Evolutionary conservation across 768 basidiomycete species (phyloP), one percentile per base, ranked within the genome.

Genomic region (Mycena indigotica): DNA sequence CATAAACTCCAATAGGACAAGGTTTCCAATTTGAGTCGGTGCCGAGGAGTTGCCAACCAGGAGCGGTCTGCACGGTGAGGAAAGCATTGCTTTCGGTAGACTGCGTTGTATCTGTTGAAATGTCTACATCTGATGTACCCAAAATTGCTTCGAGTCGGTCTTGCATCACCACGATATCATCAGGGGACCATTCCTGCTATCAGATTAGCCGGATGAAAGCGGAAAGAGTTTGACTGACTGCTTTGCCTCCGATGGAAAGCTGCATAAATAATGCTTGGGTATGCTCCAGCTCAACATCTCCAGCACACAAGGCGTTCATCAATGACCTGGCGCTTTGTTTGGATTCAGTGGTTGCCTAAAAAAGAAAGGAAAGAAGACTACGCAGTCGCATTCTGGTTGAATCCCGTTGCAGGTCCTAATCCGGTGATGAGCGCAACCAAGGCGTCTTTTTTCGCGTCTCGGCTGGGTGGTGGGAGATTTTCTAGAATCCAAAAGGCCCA

Each of bases 401-500:
- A 50, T 15, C 65, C 61, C n/a, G 53, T 58, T 52, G 65, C 66
- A 13, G 80, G 81, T 3, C 81, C 79, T 16, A 87, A 69, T 3
- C 75, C 74, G 17, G 78, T 80, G 51, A 86, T 71, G 3, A 91
- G 65, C 23, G 69, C 66, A 13, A 77, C 64, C 24, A 84, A 69
- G 1, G 76, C 66, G 39, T 84, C 78, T 54, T 75, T 82, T 56
- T 73, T 75, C 28, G 85, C 55, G 55, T 82, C 75, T n/a, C 55
- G 50, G 12, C 68, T 65, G 21, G 67, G 68, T 17, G 59, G 65
- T 8, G 71, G 71, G 72, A 73, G 79, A 13, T 66, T 72, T 32
- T 80, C 75, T 24, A 81, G 68, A 28, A 77, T 74, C 90, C 91
- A 93, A 21, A 77, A 72, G 3, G 73, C 81, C 91, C 91, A 93